Base-by-base conservation (phyloP, 2,329 filamentous ascomycete genomes). In the Xylaria sp. region DNA sequence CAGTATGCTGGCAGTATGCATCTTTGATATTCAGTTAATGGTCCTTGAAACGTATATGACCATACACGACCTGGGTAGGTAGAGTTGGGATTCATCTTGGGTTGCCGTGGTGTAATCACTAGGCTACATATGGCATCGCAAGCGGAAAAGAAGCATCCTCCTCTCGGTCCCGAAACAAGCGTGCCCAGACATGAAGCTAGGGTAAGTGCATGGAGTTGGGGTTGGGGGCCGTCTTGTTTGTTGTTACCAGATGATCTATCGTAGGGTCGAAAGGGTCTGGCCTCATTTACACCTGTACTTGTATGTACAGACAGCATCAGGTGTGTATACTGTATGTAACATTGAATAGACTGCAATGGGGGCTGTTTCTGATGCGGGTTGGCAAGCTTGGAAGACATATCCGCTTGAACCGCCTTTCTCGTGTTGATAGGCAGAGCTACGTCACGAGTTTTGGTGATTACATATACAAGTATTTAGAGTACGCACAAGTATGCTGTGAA, bases 151-250 rank as follows among this genome's bases (percentile, higher is more conserved):
- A 55, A 61, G 46, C 46, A n/a, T 23, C 23, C 13, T 30, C 6
- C n/a, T 64, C 9, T 68, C 66, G 66, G 66, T 64, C 57, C 66
- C 66, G 66, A 68, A 36, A 32, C 28, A 64, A 53, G 32, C 43
- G 65, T 50, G 18, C 23, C 20, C 25, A 56, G 13, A 20, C 25
- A 39, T 32, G n/a, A 57, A 61, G 43, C 61, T 61, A 60, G 34
- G 55, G 34, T 23, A 57, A 43, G 46, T 23, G 34, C 9, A 18
- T 41, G 15, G 32, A 5, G 32, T 32, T 25, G 20, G 30, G 45
- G 28, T 63, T 53, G 60, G 65, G 53, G 52, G 58, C 25, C 1
- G 39, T 52, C 20, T 28, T n/a, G 48, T 23, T 32, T 41, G 23
- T 50, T 56, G 41, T 50, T 56, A 39, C 50, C 9, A 32, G 23